A percentile compares a stretch with the other conserved stretches of the same genome.
phyloP scores from a whole-genome alignment of 441 rosid species.

The Croton laevigatus region DNA sequence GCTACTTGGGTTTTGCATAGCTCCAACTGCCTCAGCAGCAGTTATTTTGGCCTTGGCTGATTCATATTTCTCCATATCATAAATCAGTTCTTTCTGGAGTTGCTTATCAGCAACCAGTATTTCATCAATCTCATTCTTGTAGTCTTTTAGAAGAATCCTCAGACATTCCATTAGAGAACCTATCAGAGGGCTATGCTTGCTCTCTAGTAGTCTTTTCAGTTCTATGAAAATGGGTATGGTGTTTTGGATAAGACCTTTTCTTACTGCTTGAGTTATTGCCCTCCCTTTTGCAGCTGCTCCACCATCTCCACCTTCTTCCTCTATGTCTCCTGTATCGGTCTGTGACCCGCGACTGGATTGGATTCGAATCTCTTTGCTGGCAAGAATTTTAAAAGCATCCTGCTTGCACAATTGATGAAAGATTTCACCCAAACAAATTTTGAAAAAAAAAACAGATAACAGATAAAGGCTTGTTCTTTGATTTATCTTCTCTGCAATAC shows the following conservation, averaged over 20 bases:
- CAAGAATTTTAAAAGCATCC: constrained; percentile 87
- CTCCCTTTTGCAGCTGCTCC: constrained; percentile 71
- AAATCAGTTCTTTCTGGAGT: constrained; percentile 86
- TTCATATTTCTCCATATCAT: constrained; percentile 88
- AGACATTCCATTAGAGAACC: constrained; percentile 98
- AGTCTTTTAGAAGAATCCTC: constrained; percentile 83
- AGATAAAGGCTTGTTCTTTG: neutral
- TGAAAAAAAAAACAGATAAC: neutral
- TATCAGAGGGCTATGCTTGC: constrained; percentile 87
- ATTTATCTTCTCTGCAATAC: neutral
- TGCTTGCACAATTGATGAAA: constrained; percentile 28
- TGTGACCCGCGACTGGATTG: constrained; percentile 54
- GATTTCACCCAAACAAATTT: too few relatives aligned
- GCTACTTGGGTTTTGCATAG: constrained; percentile 31
- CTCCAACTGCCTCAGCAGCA: constrained; percentile 48
- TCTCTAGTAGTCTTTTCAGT: constrained; percentile 81
- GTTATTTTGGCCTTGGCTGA: constrained; percentile 56
- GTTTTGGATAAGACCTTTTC: constrained; percentile 86
- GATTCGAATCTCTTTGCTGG: constrained; percentile 83
- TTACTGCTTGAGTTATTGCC: constrained; percentile 84
- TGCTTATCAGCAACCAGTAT: constrained; percentile 85
- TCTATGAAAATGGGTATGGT: constrained; percentile 96
- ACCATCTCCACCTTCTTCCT: constrained; percentile 50
- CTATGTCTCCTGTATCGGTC: constrained; percentile 58
- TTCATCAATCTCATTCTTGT: constrained; percentile 91